Conservation (phyloP, 192 early-diverging fungal species). For the Podila verticillata region DNA sequence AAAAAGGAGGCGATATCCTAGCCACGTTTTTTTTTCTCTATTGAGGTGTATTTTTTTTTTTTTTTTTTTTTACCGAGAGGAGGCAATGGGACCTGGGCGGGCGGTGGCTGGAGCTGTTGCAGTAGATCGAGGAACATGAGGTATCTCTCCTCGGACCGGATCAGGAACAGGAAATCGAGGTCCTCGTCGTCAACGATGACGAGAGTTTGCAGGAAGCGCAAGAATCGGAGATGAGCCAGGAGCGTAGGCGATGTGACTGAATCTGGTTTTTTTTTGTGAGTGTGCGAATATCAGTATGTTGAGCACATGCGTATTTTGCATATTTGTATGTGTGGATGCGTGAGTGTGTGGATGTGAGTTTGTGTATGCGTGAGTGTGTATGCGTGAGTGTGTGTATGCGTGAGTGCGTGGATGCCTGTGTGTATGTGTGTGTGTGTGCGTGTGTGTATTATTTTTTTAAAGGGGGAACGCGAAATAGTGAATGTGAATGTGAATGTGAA, state of each 20-base stretch:
- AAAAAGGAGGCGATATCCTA: neutral
- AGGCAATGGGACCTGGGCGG: slow-evolving; percentile 54
- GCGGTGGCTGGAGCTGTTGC: slow-evolving; percentile 38
- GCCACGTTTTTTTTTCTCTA: slow-evolving; percentile 8
- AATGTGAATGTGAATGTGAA: too few species aligned
- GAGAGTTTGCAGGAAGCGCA: slow-evolving; percentile 42
- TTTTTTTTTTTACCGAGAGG: slow-evolving; percentile 51
- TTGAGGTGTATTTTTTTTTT: slow-evolving; percentile 1
- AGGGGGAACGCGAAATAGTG: too few species aligned
- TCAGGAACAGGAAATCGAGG: slow-evolving; percentile 58
- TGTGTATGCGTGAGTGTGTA: too few species aligned
- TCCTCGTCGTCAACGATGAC: slow-evolving; percentile 44
- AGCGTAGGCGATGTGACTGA: slow-evolving; percentile 45
- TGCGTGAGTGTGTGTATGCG: too few species aligned
- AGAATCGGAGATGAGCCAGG: slow-evolving; percentile 33
- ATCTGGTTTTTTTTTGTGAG: slow-evolving; percentile 12
- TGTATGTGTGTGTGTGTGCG: too few species aligned
- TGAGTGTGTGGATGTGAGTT: too few species aligned
- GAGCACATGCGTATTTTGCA: too few species aligned
- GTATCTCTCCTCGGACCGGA: slow-evolving; percentile 66
- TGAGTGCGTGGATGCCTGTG: too few species aligned
- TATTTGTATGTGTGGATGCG: too few species aligned
- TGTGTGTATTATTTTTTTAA: too few species aligned
- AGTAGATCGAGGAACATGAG: slow-evolving; percentile 59
- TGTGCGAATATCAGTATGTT: neutral